Base-by-base conservation (phyloP, 169 alveolate species). In the Theileria equi region DNA sequence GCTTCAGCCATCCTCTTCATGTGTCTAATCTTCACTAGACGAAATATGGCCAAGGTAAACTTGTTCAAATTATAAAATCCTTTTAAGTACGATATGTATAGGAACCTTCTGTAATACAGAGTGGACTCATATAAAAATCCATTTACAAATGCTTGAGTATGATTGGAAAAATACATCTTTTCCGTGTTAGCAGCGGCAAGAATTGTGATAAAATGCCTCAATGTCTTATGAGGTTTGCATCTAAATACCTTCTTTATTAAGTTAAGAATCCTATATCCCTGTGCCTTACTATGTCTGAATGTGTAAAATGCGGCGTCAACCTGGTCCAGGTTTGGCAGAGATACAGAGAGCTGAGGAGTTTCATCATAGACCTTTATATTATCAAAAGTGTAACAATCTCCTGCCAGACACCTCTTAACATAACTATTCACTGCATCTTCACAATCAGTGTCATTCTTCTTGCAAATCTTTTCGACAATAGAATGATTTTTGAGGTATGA, bases 321-420 rank as follows among this genome's bases (percentile, higher is more conserved):
- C 67, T 71, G 82, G 54, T 29, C 50, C n/a, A 68, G 73, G 31
- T 63, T 28, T 3, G 82, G 82, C 7, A 71, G 66, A n/a, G 7
- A 3, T 6, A 71, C 69, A 23, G 50, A 58, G 16, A 58, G 57
- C 23, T 45, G 23, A 6, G 45, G 34, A 0, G 34, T 17, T 31
- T 25, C 4, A 25, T 17, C 32, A 32, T 31, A 47, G 11, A 36
- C 50, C 21, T 11, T 47, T 4, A 60, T 53, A n/a, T 28, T 35
- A 47, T 71, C 76, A n/a, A 71, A 5, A 28, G 52, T 58, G 23
- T 61, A 44, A 17, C 82, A 71, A 35, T 52, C 74, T 43, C 47
- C 31, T 10, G 16, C 3, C n/a, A 2, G 34, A 35, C 82, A 71
- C 19, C 82, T 55, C 13, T 35, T 16, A 11, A 25, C 34, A 54